Conservation (phyloP, 441 rosid genomes). For the California macrophylla region DNA sequence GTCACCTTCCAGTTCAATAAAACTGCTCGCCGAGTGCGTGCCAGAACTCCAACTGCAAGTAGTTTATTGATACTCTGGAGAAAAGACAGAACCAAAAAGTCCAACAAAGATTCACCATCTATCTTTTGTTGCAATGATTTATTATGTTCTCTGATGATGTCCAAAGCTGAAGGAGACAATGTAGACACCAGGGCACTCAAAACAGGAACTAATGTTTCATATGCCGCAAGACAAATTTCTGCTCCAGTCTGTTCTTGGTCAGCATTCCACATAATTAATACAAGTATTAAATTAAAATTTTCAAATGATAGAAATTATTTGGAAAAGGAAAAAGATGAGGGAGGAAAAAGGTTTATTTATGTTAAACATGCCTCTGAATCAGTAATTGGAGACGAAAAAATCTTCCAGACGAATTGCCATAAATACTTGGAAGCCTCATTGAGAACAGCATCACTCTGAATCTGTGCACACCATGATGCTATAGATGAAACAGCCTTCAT, state of each 20-base stretch:
- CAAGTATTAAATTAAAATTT: constrained; percentile 10
- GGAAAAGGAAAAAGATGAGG: not conserved
- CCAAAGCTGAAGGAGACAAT: constrained; percentile 44
- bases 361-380: constrained; percentile 55
- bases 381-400: constrained; percentile 38
- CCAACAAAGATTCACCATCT: constrained; percentile 45
- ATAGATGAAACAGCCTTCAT: constrained; percentile 55
- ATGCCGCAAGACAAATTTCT: constrained; percentile 68
- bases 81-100: constrained; percentile 52
- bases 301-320: not conserved
- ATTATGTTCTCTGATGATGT: constrained; percentile 36
- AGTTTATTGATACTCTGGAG: constrained; percentile 64
- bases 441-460: constrained; percentile 34
- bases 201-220: constrained; percentile 61
- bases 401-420: constrained; percentile 58
- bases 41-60: constrained; percentile 58
- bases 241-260: constrained; percentile 48
- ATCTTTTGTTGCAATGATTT: constrained; percentile 24
- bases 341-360: constrained; percentile 9
- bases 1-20: constrained; percentile 83
- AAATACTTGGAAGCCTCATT: constrained; percentile 41
- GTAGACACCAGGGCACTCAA: constrained; percentile 41
- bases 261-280: constrained; percentile 25
- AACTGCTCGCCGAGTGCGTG: constrained; percentile 66
- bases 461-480: constrained; percentile 45